Base-by-base conservation (phyloP, 2,329 filamentous ascomycete genomes). In the Coniochaeta sp. region DNA sequence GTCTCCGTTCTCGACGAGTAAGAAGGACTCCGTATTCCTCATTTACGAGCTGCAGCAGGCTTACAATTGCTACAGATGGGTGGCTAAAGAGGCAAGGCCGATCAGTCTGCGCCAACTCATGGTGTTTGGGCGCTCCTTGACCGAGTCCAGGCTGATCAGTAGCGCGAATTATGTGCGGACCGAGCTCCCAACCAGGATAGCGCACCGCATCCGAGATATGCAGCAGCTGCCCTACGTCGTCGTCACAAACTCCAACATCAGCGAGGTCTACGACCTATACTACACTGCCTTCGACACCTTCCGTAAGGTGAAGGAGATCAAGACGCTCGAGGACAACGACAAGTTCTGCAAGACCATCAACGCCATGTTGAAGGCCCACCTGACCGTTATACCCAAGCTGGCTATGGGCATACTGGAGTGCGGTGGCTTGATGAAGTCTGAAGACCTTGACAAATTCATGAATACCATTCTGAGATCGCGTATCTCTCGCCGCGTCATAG, bases 141-240 rank as follows among this genome's bases (percentile, higher is more conserved):
- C 93, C 55, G 93, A 98, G 75, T 82, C 87, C 58, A 88, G 96
- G 61, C 82, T 99, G 63, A 85, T 99, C 66, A 93, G 90, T 76
- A 97, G 93, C 50, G 95, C 95, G 63, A 99, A 99, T 76, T 99
- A 99, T 79, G 93, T 98, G 58, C 89, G 95, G 61, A 92, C 92
- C 5, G 95, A 99, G 77, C 84, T 99, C 58, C 93, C 93, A 7
- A 95, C 57, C 65, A 93, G 91, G 66, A 85, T 98, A 66, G 91
- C 93, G 19, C 95, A 99, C 75, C 90, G 95, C 36, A 87, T 99
- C 64, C 91, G 96, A 61, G 93, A 99, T 72, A 98, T 99, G 85
- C 95, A 99, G 74, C 93, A 90, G 64, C 81, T 99, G 44, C 95
- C 95, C 19, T 99, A 96, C 71, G 90, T 95, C 40, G 93, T 98